phyloP scores from a whole-genome alignment of 768 basidiomycete genomes.

The Boletales sp. region DNA sequence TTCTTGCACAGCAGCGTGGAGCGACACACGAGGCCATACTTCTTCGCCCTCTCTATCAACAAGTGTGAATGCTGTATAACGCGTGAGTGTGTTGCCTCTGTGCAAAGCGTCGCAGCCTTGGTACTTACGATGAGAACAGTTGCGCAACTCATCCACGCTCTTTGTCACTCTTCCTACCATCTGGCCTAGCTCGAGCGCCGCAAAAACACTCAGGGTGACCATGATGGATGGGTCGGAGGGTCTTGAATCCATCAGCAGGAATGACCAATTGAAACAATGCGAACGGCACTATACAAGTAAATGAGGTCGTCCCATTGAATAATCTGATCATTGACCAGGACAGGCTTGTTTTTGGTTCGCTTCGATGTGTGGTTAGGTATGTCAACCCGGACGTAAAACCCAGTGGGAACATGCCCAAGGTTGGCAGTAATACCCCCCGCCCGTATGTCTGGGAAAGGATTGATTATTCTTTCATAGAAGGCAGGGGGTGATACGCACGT shows the following conservation, averaged over 20 bases:
- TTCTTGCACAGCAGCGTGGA: not conserved
- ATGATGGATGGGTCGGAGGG: not conserved
- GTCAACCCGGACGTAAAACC: slow-evolving; percentile 13
- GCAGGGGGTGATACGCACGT: not conserved
- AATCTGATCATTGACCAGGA: not conserved
- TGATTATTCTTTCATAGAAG: too few species aligned
- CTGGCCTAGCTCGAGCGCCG: slow-evolving; percentile 8
- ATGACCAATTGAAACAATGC: not conserved
- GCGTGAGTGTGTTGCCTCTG: not conserved
- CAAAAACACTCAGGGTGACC: slow-evolving; percentile 1
- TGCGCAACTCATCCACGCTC: not conserved
- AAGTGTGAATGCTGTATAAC: not conserved
- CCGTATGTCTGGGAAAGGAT: slow-evolving; percentile 6
- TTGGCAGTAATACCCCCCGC: slow-evolving; percentile 4
- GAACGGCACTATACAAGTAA: slow-evolving; percentile 1
- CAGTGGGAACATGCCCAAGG: slow-evolving; percentile 12
- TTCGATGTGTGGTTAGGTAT: not conserved
- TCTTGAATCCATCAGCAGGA: not conserved
- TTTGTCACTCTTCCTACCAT: slow-evolving; percentile 9
- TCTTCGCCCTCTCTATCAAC: not conserved
- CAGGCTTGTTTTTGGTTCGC: slow-evolving; percentile 4
- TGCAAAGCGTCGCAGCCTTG: not conserved
- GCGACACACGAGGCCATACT: not conserved
- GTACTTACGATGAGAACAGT: not conserved
- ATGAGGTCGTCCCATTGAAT: slow-evolving; percentile 14